Evolutionary conservation across 2,329 filamentous ascomycete genomes (phyloP), one percentile per base, ranked within the genome.

Genomic region (Beauveria sp.): DNA sequence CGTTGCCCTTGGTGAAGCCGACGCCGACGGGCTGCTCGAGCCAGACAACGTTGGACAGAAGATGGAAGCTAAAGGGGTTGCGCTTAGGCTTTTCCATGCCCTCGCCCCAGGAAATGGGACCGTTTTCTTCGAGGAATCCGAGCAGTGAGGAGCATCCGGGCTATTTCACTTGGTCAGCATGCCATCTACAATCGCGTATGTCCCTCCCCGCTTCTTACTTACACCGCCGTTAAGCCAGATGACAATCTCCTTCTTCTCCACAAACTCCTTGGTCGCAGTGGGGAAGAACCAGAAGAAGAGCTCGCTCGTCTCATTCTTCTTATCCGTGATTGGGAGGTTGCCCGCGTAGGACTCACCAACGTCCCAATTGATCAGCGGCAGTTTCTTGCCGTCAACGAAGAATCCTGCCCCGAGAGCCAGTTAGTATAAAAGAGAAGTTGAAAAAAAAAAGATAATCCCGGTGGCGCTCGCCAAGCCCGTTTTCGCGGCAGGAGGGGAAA

Each of bases 1-100:
- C 78, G 0, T 74, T 82, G 16, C 89, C 89, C 40, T 83, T 80
- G 0, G 85, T 83, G 71, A 89, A 93, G 16, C 89, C 89, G 0
- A 88, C 89, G 34, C 80, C 80, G 12, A 85, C 75, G 5, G 85
- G 86, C 69, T 90, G 87, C 67, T 90, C 89, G 9, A 89, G 80
- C 83, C 86, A 95, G 52, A 95, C 77, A 68, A 93, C 83, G 71
- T 93, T 91, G 58, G 89, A 89, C 42, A 93, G 73, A 56, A 88
- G 88, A 63, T 84, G 83, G 88, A 88, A 93, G n/a, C 82, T 82
- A 76, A 87, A 92, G 0, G 82, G 79, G 69, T 92, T 92, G 50
- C 77, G 74, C 0, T 85, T 78, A 0, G 89, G 88, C 20, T 79
- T 78, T 60, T 79, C 82, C 1, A 88, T 93, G 40, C 90, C 90